Evolutionary conservation across 2,329 filamentous ascomycete species (phyloP), one percentile per base, ranked within the genome.

Genomic region (Ascochyta fabae): DNA sequence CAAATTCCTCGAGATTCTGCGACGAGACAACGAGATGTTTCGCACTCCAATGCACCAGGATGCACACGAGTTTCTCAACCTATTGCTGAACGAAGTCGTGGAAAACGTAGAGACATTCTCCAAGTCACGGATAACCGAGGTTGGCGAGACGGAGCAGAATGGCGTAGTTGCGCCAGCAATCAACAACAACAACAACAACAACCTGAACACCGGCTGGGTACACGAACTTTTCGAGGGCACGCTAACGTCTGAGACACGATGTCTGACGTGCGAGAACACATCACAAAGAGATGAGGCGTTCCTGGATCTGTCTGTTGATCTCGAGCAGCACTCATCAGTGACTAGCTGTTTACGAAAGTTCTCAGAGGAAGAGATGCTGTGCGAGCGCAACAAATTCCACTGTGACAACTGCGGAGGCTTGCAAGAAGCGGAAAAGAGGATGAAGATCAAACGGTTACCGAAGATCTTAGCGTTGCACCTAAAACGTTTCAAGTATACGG

Each of bases 401-500:
- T 99, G 95, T 78, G 95, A 99, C 74, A 93, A 93, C 67, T 99
- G 95, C 66, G 95, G 95, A 48, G 95, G 95, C 3, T 80, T 99
- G 51, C 95, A 99, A 76, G 95, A 99, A 78, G 95, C 95, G 0
- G 95, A 99, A 76, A 99, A 98, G 81, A 86, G 95, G 61, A 99
- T 99, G 95, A 99, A 98, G 81, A 94, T 99, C 66, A 98, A 99
- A 80, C 86, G 91, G 48, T 79, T 98, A 70, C 95, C 95, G 4
- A 92, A 91, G 70, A 92, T 99, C 56, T 78, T 99, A 61, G 93
- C 95, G 4, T 80, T 99, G 54, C 95, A 99, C 72, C 79, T 99
- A 60, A 99, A 99, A 78, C 87, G 95, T 53, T 99, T 99, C 82
- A 98, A 98, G 78, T 99, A 97, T 73, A 97, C 94, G 2, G 95